phyloP scores from a whole-genome alignment of 257 asterid species.

The Striga asiatica region DNA sequence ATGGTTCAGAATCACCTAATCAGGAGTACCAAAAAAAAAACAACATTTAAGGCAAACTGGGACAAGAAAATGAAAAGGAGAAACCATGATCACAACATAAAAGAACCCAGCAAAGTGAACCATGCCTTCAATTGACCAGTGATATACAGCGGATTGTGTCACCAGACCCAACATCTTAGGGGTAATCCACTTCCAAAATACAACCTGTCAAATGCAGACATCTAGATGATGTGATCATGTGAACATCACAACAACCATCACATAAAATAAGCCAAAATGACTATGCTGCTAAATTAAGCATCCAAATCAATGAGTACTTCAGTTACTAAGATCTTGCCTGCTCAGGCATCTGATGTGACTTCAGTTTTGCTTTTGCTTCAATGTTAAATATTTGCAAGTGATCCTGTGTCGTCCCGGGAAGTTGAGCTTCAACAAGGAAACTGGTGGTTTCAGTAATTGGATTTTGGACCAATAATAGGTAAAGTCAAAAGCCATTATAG shows the following conservation, averaged over 20 bases:
- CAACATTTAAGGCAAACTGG: slow-evolving; percentile 1
- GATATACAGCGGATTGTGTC: slow-evolving; percentile 76
- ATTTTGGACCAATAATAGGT: slow-evolving; percentile 3
- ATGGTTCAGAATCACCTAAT: slow-evolving; percentile 83
- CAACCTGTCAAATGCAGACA: slow-evolving; percentile 39
- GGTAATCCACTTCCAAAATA: slow-evolving; percentile 91
- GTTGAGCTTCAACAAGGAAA: slow-evolving; percentile 59
- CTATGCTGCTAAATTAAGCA: not conserved
- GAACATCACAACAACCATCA: not conserved
- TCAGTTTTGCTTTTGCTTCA: slow-evolving; percentile 80
- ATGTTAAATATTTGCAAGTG: slow-evolving; percentile 94
- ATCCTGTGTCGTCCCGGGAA: slow-evolving; percentile 84
- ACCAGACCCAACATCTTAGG: slow-evolving; percentile 89
- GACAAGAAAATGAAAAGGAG: not conserved
- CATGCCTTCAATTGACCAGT: slow-evolving; percentile 88
- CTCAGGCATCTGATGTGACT: slow-evolving; percentile 96
- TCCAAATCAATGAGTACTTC: not conserved
- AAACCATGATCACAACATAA: not conserved
- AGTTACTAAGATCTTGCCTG: slow-evolving; percentile 38
- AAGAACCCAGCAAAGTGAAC: slow-evolving; percentile 8
- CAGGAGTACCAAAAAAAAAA: slow-evolving; percentile 9
- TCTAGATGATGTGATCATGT: not conserved
- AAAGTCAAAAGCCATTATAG: too few species aligned
- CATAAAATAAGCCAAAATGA: not conserved
- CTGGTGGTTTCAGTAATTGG: slow-evolving; percentile 15